Conservation (phyloP, 148 eudicot genomes). For the Vaccinium macrocarpon region DNA sequence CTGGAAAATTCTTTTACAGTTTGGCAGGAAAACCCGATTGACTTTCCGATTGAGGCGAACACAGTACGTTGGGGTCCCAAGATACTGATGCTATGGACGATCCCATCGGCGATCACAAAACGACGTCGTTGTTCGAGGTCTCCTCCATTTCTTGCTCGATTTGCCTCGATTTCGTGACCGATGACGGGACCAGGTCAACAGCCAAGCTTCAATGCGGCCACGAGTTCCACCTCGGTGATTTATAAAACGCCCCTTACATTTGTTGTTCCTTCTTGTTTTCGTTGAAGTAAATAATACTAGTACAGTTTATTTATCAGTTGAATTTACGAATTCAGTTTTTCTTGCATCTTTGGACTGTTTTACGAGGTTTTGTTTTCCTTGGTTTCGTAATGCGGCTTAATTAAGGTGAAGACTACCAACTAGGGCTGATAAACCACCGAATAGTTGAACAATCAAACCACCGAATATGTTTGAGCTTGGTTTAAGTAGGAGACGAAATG, state of each 20-base stretch:
- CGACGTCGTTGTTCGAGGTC: constrained; percentile 7
- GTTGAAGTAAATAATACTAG: background rate
- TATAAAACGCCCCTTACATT: constrained; percentile 7
- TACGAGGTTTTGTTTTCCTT: background rate
- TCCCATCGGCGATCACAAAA: constrained; percentile 22
- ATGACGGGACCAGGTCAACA: constrained; percentile 36
- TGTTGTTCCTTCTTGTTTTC: constrained; percentile 7
- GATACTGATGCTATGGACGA: constrained; percentile 21
- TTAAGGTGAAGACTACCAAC: background rate
- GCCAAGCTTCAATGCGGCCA: constrained; percentile 66
- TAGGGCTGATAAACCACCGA: background rate
- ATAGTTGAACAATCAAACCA: too few species aligned
- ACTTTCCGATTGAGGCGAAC: background rate
- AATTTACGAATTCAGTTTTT: background rate
- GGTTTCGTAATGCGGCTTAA: constrained; percentile 7
- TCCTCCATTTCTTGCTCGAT: constrained; percentile 43
- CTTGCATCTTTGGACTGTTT: background rate
- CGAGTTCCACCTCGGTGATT: constrained; percentile 64
- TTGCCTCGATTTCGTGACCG: constrained; percentile 52
- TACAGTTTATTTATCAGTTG: background rate
- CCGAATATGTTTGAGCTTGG: background rate
- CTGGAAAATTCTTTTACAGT: background rate
- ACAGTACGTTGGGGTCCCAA: constrained; percentile 20
- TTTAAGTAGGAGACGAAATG: background rate
- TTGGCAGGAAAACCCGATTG: background rate